These are phyloP conservation scores for Annulohypoxylon truncatum DNA, from an alignment of 2,329 filamentous ascomycete genomes.

Conservation along the genomic window DNA sequence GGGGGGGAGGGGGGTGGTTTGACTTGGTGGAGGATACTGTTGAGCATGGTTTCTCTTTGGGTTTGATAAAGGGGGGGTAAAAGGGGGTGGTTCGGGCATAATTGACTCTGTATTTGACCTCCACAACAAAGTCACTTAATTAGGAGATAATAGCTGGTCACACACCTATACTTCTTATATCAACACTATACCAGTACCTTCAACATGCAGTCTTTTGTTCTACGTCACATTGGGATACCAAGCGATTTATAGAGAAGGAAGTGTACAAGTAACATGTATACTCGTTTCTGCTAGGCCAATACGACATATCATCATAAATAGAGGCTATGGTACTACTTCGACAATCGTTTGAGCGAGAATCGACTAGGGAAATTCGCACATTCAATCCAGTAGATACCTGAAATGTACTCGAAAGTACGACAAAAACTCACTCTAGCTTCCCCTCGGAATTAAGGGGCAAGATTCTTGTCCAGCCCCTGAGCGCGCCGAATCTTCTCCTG, in stretches of 20 bases:
- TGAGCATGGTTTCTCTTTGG: no score
- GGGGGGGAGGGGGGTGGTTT: no score
- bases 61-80: no score
- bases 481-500: constrained; percentile 44
- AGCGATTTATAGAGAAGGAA: not conserved
- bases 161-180: no score
- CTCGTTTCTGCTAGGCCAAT: not conserved
- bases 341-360: not conserved
- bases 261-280: not conserved
- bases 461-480: constrained; percentile 41
- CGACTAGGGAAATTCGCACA: not conserved
- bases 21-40: no score
- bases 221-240: no score
- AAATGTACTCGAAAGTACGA: not conserved
- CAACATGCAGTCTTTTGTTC: no score
- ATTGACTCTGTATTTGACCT: no score
- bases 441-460: not conserved
- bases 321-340: not conserved
- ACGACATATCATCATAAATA: not conserved
- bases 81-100: no score
- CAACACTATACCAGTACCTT: no score
- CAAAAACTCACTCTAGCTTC: not conserved
- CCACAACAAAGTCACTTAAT: no score
- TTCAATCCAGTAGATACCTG: not conserved
- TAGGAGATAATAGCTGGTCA: no score